These are phyloP conservation scores for Fusarium scirpi DNA, from an alignment of 2,329 filamentous ascomycete species.

Conservation along the genomic window DNA sequence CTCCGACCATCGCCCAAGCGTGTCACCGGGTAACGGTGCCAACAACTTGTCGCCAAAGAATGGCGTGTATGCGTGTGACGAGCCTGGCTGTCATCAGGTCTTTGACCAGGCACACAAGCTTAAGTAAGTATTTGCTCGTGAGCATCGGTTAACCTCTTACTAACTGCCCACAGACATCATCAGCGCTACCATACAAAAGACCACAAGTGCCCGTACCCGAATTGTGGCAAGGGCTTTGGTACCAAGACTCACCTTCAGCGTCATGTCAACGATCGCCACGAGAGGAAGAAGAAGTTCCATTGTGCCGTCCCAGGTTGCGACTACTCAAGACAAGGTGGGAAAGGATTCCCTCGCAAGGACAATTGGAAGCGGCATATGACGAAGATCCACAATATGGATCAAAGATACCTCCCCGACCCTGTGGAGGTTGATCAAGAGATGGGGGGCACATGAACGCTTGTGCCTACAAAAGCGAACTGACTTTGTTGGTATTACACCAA, in stretches of 20 bases:
- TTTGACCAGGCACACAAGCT: constrained; percentile 72
- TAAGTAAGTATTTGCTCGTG: constrained; percentile 58
- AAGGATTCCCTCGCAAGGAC: constrained; percentile 71
- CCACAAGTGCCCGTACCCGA: constrained; percentile 66
- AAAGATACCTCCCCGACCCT: constrained; percentile 55
- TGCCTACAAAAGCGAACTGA: background rate
- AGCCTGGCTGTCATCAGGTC: constrained; percentile 54
- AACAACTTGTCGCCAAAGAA: constrained; percentile 47
- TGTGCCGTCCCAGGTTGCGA: constrained; percentile 66
- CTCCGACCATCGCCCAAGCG: constrained; percentile 54
- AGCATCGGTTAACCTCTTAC: background rate
- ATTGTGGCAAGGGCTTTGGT: constrained; percentile 68
- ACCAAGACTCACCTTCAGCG: constrained; percentile 72
- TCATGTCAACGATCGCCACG: constrained; percentile 72
- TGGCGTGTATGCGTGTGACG: constrained; percentile 52
- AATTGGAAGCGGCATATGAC: constrained; percentile 73
- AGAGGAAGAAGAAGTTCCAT: constrained; percentile 70
- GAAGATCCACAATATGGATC: constrained; percentile 66
- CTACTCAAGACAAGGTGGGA: constrained; percentile 68
- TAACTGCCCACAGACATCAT: constrained; percentile 61
- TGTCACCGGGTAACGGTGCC: constrained; percentile 50
- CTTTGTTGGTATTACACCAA: background rate
- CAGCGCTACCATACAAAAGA: constrained; percentile 71
- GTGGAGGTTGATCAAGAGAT: constrained; percentile 56
- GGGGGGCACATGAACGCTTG: constrained; percentile 34